phyloP scores from a whole-genome alignment of 768 basidiomycete species.

The Myochromella boudieri region DNA sequence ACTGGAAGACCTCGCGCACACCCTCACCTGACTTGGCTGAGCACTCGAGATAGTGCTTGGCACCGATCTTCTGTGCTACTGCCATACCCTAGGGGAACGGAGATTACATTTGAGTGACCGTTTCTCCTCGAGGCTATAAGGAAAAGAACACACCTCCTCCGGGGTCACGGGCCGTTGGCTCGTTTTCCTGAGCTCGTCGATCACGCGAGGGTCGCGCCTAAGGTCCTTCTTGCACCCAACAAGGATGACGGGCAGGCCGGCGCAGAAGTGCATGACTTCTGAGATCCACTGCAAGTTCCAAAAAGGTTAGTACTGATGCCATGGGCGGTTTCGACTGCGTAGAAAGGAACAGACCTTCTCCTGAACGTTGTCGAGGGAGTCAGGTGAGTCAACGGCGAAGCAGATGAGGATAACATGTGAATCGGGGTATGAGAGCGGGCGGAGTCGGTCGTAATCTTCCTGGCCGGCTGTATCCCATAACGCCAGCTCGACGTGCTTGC shows the following conservation, averaged over 20 bases:
- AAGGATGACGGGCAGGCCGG: slow-evolving; percentile 91
- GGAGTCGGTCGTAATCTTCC: slow-evolving; percentile 98
- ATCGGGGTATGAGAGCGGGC: slow-evolving; percentile 97
- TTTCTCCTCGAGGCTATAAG: background rate
- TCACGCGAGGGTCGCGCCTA: slow-evolving; percentile 87
- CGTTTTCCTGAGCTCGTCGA: slow-evolving; percentile 92
- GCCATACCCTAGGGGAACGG: slow-evolving; percentile 74
- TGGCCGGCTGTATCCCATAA: slow-evolving; percentile 99
- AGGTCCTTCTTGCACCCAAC: slow-evolving; percentile 99
- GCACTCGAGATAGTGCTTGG: slow-evolving; percentile 96
- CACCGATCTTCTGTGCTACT: slow-evolving; percentile 94
- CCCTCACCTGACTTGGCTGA: slow-evolving; percentile 96
- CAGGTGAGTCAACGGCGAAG: slow-evolving; percentile 97
- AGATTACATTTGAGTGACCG: background rate
- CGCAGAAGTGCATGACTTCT: slow-evolving; percentile 97
- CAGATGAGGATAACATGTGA: slow-evolving; percentile 99
- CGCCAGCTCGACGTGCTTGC: slow-evolving; percentile 97
- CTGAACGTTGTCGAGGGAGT: slow-evolving; percentile 99
- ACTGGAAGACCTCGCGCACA: slow-evolving; percentile 98
- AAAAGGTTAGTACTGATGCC: background rate
- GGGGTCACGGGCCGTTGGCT: slow-evolving; percentile 93
- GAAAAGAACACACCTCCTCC: slow-evolving; percentile 66
- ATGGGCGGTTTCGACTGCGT: background rate
- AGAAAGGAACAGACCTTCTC: slow-evolving; percentile 76
- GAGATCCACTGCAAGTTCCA: slow-evolving; percentile 85